A percentile compares a stretch with the other conserved stretches of the same genome.
Evolutionary conservation across 768 basidiomycete species (phyloP).

Genomic region (Pholiota molesta): DNA sequence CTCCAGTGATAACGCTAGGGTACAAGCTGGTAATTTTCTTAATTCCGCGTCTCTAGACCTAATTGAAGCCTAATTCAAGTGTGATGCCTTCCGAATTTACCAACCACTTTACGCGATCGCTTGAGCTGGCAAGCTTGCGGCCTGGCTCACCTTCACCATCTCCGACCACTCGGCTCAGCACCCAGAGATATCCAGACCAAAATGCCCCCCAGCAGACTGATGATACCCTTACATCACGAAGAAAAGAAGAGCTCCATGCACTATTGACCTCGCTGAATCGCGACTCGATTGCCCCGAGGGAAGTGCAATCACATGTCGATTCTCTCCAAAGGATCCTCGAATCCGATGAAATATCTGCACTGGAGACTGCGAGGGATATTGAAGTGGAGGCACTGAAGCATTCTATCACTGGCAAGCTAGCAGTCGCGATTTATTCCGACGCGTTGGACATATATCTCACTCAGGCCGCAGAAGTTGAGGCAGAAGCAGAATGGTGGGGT

Average conservation of each 20-base stretch:
- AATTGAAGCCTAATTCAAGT: neutral
- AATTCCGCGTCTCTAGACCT: too few species aligned
- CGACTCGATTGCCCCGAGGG: slow-evolving; percentile 24
- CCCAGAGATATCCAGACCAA: neutral
- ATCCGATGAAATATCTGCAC: slow-evolving; percentile 1
- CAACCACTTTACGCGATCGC: slow-evolving; percentile 37
- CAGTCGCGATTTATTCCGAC: slow-evolving; percentile 64
- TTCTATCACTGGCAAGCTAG: slow-evolving; percentile 50
- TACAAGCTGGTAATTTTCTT: too few species aligned
- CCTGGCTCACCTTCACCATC: slow-evolving; percentile 22
- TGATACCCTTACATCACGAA: slow-evolving; percentile 2
- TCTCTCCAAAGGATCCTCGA: slow-evolving; percentile 23
- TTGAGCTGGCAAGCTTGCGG: slow-evolving; percentile 28
- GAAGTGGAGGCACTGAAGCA: slow-evolving; percentile 43
- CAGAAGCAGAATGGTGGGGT: slow-evolving; percentile 87
- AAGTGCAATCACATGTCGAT: slow-evolving; percentile 29
- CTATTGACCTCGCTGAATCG: slow-evolving; percentile 41
- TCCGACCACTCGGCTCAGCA: neutral
- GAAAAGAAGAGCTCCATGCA: slow-evolving; percentile 38
- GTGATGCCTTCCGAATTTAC: slow-evolving; percentile 43
- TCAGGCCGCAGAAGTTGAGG: slow-evolving; percentile 71
- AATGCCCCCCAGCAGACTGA: neutral
- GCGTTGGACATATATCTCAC: slow-evolving; percentile 64
- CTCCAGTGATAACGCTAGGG: neutral
- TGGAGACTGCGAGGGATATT: slow-evolving; percentile 17